Evolutionary conservation across 2,329 filamentous ascomycete species (phyloP).

Genomic region (Mycogone perniciosa): DNA sequence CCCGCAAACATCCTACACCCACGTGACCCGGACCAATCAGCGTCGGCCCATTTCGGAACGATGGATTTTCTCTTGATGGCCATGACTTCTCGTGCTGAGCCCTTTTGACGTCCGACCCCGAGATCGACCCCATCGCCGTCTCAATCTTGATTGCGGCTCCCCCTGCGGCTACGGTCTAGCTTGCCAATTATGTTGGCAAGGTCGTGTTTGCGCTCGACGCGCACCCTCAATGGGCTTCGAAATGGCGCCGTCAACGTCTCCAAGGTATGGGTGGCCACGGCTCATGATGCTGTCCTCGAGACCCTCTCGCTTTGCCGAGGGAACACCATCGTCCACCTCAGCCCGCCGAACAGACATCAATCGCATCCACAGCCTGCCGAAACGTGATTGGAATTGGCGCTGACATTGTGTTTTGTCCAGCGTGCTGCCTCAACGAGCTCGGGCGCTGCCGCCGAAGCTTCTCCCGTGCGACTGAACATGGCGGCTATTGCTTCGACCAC

Average conservation of each 20-base stretch:
- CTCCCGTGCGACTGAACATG: conserved; percentile 76
- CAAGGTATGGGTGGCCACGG: conserved; percentile 56
- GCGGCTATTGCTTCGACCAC: conserved; percentile 82
- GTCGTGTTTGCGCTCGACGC: conserved; percentile 83
- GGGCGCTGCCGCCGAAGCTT: conserved; percentile 61
- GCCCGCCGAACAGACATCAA: conserved; percentile 22
- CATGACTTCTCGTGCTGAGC: conserved; percentile 33
- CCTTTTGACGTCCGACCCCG: conserved; percentile 33
- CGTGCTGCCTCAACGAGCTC: conserved; percentile 68
- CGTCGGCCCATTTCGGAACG: conserved; percentile 38
- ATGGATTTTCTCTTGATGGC: conserved; percentile 36
- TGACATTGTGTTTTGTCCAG: conserved; percentile 38
- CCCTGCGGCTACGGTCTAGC: conserved; percentile 33
- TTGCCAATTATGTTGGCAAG: conserved; percentile 81
- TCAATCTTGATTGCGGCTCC: conserved; percentile 29
- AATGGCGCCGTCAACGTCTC: conserved; percentile 65
- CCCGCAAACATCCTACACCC: conserved; percentile 14
- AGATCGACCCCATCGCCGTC: conserved; percentile 33
- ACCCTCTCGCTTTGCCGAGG: conserved; percentile 29
- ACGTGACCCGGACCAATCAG: conserved; percentile 37
- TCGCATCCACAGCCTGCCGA: conserved; percentile 18
- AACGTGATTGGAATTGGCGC: conserved; percentile 23
- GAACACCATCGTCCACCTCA: conserved; percentile 22
- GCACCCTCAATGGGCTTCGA: conserved; percentile 72
- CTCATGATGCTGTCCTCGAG: conserved; percentile 23